These are phyloP conservation scores for Phyllostachys edulis DNA, from an alignment of 176 grass and related monocot species.

Conservation along the genomic window DNA sequence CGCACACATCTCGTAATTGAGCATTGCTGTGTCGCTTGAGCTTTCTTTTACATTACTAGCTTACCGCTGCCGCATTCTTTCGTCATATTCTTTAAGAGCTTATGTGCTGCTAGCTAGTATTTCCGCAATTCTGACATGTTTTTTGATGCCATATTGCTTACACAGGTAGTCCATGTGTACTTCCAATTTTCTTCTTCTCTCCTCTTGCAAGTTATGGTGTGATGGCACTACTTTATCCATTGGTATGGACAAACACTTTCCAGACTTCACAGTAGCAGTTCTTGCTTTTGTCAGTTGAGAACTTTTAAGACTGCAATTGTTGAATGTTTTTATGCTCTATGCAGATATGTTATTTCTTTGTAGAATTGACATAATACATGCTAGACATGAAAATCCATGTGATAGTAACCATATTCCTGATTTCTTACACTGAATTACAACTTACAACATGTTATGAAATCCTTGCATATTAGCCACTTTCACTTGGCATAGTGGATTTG, in stretches of 20 bases:
- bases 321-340: background rate
- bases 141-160: slow-evolving; percentile 20
- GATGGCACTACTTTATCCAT: slow-evolving; percentile 91
- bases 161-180: slow-evolving; percentile 78
- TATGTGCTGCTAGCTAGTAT: slow-evolving; percentile 13
- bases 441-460: background rate
- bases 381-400: background rate
- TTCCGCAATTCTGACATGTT: slow-evolving; percentile 27
- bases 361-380: background rate
- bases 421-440: background rate
- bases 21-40: slow-evolving; percentile 16
- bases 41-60: background rate
- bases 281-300: slow-evolving; percentile 13
- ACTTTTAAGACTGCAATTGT: background rate
- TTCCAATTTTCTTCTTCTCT: slow-evolving; percentile 88
- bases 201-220: slow-evolving; percentile 81
- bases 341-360: background rate
- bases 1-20: background rate
- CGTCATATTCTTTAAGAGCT: background rate
- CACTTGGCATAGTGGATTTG: background rate
- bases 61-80: slow-evolving; percentile 5
- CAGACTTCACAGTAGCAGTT: background rate
- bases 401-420: background rate
- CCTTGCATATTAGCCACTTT: background rate
- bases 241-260: slow-evolving; percentile 56